Conservation (phyloP, 2,329 filamentous ascomycete genomes). For the Claviceps spartinae region DNA sequence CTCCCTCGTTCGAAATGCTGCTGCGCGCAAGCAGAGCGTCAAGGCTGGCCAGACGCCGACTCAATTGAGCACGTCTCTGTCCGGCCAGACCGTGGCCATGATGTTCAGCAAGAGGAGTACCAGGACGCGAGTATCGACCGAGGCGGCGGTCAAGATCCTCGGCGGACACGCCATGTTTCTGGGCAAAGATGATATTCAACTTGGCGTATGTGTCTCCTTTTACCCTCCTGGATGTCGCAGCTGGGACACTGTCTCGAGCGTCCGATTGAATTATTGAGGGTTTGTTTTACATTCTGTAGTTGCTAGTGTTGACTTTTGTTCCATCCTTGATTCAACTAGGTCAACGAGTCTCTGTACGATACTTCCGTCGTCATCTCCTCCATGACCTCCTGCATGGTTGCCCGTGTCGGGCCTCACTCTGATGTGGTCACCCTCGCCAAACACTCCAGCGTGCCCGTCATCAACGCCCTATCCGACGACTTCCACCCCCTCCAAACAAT, state of each 20-base stretch:
- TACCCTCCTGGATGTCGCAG: no score
- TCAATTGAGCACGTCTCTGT: conserved; percentile 46
- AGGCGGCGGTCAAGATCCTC: conserved; percentile 76
- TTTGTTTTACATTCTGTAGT: not conserved
- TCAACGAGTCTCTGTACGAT: conserved; percentile 91
- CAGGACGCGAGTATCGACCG: conserved; percentile 82
- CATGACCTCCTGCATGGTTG: conserved; percentile 75
- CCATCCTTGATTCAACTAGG: conserved; percentile 26
- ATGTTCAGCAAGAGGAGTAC: conserved; percentile 96
- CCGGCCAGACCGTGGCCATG: conserved; percentile 77
- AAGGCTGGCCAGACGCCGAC: conserved; percentile 48
- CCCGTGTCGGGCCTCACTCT: conserved; percentile 63
- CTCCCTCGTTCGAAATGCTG: conserved; percentile 70
- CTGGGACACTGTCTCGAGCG: not conserved
- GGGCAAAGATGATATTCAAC: conserved; percentile 88
- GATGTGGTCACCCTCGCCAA: conserved; percentile 59
- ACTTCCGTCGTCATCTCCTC: conserved; percentile 88
- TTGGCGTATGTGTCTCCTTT: conserved; percentile 49
- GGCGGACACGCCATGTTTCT: conserved; percentile 94
- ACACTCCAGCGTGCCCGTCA: conserved; percentile 65
- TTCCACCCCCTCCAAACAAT: conserved; percentile 92
- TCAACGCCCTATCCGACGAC: conserved; percentile 77
- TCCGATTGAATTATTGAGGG: not conserved
- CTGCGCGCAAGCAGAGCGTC: conserved; percentile 59
- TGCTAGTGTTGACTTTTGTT: not conserved